Base-by-base conservation (phyloP, 768 basidiomycete species). In the Boletus subcaerulescens region DNA sequence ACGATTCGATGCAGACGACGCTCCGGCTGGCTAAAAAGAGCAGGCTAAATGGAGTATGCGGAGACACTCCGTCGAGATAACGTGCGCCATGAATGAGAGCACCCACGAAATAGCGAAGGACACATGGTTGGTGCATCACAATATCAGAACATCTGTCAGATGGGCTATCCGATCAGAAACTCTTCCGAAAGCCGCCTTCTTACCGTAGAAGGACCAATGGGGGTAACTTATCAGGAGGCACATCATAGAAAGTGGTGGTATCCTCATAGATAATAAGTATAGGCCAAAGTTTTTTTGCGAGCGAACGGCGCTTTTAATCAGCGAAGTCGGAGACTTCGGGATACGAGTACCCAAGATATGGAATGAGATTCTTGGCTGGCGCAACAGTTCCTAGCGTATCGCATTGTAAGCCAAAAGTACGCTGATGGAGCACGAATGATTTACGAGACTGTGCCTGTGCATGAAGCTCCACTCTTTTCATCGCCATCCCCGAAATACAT, bases 171-270 rank as follows among this genome's bases (percentile, higher is more conserved):
- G 29, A 45, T 45, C 50, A 52, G 42, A 50, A 50, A 20, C 5
- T 26, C 17, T 53, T 42, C 39, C 22, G 18, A 39, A 40, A 33
- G 48, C 38, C 29, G 60, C 45, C 32, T 24, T 51, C 47, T 13
- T 12, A 20, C 42, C 48, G 39, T 48, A 45, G 40, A 22, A 32
- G 42, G 38, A 55, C 57, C 31, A 41, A 63, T 63, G 52, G 56
- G 17, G 49, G 45, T 45, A 42, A 48, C 43, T 50, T 46, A 48
- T 51, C 60, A 55, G 33, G 49, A 43, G 42, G 45, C 13, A 33
- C n/a, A 35, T 20, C 48, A 51, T 14, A n/a, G 44, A 41, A 55
- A 31, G 15, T 29, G 22, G 38, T n/a, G 46, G 36, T 39, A 48
- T 41, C 33, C 15, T 40, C 29, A 12, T 31, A 52, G 45, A 58